Conservation (phyloP, 2,329 filamentous ascomycete species). For the Colletotrichum sp. region DNA sequence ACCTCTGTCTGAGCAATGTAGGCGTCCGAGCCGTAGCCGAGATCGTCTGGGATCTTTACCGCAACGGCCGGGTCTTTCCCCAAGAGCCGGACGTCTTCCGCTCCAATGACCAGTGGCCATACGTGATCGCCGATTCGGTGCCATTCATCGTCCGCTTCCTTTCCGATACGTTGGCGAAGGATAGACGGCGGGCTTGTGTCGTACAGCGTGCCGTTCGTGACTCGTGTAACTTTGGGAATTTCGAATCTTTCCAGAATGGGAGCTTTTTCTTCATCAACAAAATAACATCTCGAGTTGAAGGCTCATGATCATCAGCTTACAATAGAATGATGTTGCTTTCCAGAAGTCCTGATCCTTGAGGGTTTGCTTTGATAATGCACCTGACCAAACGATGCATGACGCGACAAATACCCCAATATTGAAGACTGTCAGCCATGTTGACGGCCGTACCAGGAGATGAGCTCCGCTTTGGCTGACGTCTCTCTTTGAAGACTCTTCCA, state of each 20-base stretch:
- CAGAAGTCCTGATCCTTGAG: not conserved
- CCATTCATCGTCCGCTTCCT: not conserved
- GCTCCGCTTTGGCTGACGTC: not conserved
- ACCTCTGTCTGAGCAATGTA: conserved; percentile 38
- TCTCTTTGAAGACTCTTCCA: not conserved
- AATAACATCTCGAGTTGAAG: not conserved
- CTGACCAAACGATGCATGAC: not conserved
- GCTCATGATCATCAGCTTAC: not conserved
- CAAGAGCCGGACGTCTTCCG: conserved; percentile 8
- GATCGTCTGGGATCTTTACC: conserved; percentile 29
- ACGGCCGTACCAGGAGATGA: not conserved
- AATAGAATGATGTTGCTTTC: not conserved
- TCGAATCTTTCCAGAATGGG: not conserved
- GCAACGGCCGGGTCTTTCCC: conserved; percentile 32
- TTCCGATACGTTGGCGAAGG: not conserved
- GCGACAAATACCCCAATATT: not conserved
- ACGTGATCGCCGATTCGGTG: conserved; percentile 2
- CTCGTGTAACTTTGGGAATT: not conserved
- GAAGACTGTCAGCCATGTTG: not conserved
- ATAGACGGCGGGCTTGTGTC: not conserved
- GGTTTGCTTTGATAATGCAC: not conserved
- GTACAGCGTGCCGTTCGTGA: not conserved
- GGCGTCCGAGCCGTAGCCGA: conserved; percentile 32
- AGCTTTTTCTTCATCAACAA: not conserved
- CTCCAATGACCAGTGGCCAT: not conserved